Evolutionary conservation across 2,329 filamentous ascomycete species (phyloP), one percentile per base, ranked within the genome.

Genomic region (Clonostachys sp.): DNA sequence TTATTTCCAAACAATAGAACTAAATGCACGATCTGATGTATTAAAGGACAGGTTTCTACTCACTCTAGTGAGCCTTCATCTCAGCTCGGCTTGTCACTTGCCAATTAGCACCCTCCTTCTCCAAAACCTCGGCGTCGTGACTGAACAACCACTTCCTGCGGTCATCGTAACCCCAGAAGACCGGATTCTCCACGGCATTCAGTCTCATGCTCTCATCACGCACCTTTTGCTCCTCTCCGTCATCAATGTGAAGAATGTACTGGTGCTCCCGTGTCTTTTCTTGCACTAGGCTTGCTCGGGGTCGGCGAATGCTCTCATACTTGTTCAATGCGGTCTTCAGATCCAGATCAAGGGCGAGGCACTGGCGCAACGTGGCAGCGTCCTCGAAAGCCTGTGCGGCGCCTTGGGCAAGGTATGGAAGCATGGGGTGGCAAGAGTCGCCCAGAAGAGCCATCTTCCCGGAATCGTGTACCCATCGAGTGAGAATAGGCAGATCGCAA

Each of bases 311-410:
- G 14, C 35, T 17, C 41, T 55, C 45, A 43, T 57, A 57, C 34
- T 13, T 35, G 41, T 45, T 17, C 14, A 54, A 43, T 8, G 45
- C 45, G 8, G 42, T 40, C 16, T 45, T 30, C 4, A 50, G n/a
- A 8, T 47, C 44, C n/a, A 39, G n/a, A 34, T 49, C 48, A 13
- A 33, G 34, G 16, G 45, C 50, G 1, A 59, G 49, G 41, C 51
- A 53, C 8, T 55, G 53, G 10, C 55, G 50, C 7, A 88, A 63
- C 0, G 85, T 81, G 0, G 83, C 82, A 0, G 83, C 84, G 46
- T 89, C 85, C 57, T 89, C 84, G 2, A 89, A 69, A 1, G 80
- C 78, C 0, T 77, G 83, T 57, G 86, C 86, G 13, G 84, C 84
- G 0, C 85, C 84, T 61, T 83, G 85, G 0, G 80, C 84, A 30